phyloP scores from a whole-genome alignment of 2,329 filamentous ascomycete genomes.

The Zalaria obscura region DNA sequence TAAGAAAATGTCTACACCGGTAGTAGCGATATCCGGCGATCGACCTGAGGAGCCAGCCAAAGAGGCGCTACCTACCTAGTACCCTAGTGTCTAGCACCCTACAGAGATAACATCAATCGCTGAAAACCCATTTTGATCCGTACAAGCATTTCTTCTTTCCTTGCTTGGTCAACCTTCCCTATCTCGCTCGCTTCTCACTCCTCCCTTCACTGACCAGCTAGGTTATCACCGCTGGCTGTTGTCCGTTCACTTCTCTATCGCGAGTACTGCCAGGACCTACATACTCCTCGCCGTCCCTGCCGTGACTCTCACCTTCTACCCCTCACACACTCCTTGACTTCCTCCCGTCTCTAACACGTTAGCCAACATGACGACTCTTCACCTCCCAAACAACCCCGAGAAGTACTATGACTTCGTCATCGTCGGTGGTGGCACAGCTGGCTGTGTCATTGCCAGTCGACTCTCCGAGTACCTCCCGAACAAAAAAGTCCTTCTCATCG shows the following conservation, averaged over 20 bases:
- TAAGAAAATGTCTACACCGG: no score
- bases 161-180: no score
- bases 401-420: slow-evolving; percentile 72
- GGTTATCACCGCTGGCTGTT: no score
- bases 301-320: not conserved
- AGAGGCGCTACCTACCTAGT: no score
- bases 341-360: not conserved
- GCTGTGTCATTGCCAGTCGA: slow-evolving; percentile 69
- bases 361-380: slow-evolving; percentile 47
- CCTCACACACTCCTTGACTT: not conserved
- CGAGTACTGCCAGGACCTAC: not conserved
- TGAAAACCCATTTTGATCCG: no score
- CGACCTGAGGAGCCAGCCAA: no score
- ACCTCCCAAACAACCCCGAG: slow-evolving; percentile 48
- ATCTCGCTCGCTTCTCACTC: no score
- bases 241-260: not conserved
- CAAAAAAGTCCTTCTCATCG: slow-evolving; percentile 69
- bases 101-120: no score
- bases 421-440: slow-evolving; percentile 73
- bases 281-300: not conserved
- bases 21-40: no score
- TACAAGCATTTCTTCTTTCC: no score
- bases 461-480: slow-evolving; percentile 72
- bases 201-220: no score
- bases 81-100: no score